Conservation (phyloP, 352 stramenopile genomes). For the Globisporangium cystogenes region DNA sequence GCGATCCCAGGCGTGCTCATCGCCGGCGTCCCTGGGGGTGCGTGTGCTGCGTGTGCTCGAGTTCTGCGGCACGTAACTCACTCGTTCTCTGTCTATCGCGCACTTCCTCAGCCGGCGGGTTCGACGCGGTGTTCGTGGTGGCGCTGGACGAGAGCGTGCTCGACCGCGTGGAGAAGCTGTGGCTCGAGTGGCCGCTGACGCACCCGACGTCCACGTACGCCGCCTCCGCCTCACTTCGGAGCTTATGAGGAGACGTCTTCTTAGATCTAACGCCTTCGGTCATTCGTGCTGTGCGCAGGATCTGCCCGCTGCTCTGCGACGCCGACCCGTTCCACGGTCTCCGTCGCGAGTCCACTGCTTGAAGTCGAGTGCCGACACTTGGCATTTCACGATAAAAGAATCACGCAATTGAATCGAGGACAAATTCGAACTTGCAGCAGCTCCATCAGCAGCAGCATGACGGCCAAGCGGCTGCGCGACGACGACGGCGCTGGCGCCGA, state of each 20-base stretch:
- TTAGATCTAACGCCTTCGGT: background rate
- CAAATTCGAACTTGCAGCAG: background rate
- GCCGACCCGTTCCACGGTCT: constrained; percentile 11
- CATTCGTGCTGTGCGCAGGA: constrained; percentile 17
- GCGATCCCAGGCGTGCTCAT: constrained; percentile 91
- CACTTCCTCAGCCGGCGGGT: constrained; percentile 81
- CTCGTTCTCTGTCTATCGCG: background rate
- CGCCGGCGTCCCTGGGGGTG: constrained; percentile 91
- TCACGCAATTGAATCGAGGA: background rate
- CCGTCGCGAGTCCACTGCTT: background rate
- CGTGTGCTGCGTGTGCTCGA: background rate
- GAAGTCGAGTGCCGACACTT: background rate
- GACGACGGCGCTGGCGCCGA: constrained; percentile 11
- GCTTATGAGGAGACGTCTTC: too few species aligned
- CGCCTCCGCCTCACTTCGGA: background rate
- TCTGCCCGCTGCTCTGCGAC: constrained; percentile 69
- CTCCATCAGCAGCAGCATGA: background rate
- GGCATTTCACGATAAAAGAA: too few species aligned
- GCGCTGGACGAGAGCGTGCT: constrained; percentile 58
- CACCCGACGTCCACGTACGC: constrained; percentile 44
- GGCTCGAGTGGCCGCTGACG: constrained; percentile 52
- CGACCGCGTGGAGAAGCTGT: constrained; percentile 64
- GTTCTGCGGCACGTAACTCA: background rate
- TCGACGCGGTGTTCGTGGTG: constrained; percentile 94
- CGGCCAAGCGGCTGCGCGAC: constrained; percentile 27